Evolutionary conservation across 495 filamentous ascomycete genomes (phyloP).

Genomic region (Daldinia vernicosa): DNA sequence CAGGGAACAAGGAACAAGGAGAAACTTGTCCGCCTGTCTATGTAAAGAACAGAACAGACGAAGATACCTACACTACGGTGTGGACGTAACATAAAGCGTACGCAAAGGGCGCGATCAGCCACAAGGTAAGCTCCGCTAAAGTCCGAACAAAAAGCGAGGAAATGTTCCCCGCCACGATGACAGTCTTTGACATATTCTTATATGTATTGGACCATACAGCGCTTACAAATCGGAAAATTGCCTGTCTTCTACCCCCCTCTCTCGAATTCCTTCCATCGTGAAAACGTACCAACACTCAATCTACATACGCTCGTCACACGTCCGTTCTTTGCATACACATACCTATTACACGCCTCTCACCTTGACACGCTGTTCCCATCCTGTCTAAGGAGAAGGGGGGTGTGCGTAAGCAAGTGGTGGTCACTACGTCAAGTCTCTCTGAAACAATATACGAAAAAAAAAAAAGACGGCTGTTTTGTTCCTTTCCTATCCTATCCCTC

Average conservation of each 20-base stretch:
- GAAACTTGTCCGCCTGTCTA: not conserved
- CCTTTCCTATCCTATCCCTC: conserved; percentile 13
- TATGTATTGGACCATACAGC: conserved; percentile 15
- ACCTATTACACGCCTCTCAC: conserved; percentile 18
- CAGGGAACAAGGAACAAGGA: not conserved
- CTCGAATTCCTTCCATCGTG: conserved; percentile 42
- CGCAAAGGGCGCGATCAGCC: conserved; percentile 30
- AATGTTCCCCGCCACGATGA: conserved; percentile 35
- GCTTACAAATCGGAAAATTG: conserved; percentile 48
- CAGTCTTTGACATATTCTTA: conserved; percentile 20
- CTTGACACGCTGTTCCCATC: conserved; percentile 34
- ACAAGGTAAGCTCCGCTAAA: conserved; percentile 40
- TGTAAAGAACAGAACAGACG: not conserved
- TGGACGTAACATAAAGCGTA: conserved; percentile 36
- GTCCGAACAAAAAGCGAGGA: conserved; percentile 35
- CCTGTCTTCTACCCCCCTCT: conserved; percentile 43
- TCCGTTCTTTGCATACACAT: conserved; percentile 34
- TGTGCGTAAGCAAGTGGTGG: conserved; percentile 32
- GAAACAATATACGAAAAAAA: conserved; percentile 22
- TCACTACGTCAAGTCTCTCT: conserved; percentile 31
- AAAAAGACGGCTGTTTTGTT: conserved; percentile 18
- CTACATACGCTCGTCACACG: conserved; percentile 15
- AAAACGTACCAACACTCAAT: conserved; percentile 24
- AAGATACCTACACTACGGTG: conserved; percentile 23
- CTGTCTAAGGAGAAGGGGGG: conserved; percentile 29